phyloP scores from a whole-genome alignment of 352 stramenopile genomes.

The Paralagenidium karlingii region DNA sequence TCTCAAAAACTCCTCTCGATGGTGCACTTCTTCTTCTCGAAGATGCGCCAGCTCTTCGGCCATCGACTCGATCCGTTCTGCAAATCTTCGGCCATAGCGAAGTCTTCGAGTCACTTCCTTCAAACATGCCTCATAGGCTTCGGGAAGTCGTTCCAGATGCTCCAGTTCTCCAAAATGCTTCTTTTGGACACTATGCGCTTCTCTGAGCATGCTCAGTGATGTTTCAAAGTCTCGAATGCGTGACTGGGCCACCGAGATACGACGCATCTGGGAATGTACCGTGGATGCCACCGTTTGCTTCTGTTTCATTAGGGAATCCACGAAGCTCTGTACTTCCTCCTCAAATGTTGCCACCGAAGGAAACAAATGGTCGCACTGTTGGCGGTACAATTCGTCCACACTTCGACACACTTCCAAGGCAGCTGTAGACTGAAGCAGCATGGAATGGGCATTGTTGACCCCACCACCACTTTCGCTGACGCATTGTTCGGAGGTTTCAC shows the following conservation, averaged over 20 bases:
- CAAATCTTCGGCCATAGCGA: conserved; percentile 61
- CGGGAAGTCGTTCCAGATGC: conserved; percentile 68
- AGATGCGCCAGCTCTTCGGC: conserved; percentile 72
- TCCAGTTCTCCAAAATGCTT: conserved; percentile 79
- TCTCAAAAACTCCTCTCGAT: conserved; percentile 61
- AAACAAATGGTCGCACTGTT: conserved; percentile 59
- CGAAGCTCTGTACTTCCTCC: not conserved
- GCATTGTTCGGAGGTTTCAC: conserved; percentile 41
- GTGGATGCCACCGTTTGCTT: conserved; percentile 42
- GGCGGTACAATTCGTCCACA: conserved; percentile 65
- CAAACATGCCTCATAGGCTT: conserved; percentile 68
- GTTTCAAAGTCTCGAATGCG: conserved; percentile 86
- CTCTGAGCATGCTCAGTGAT: conserved; percentile 66
- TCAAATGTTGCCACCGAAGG: conserved; percentile 3
- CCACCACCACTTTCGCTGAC: no score
- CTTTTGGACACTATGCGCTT: conserved; percentile 62
- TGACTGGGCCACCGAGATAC: conserved; percentile 69
- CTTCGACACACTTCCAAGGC: conserved; percentile 72
- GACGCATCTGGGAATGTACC: conserved; percentile 46
- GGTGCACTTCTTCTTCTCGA: conserved; percentile 65
- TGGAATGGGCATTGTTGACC: conserved; percentile 32
- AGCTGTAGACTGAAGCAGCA: conserved; percentile 69
- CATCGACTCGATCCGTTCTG: conserved; percentile 74
- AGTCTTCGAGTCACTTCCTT: conserved; percentile 65
- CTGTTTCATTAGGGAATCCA: conserved; percentile 57